phyloP scores from a whole-genome alignment of 768 basidiomycete species.

The Rhodotorula diobovata region DNA sequence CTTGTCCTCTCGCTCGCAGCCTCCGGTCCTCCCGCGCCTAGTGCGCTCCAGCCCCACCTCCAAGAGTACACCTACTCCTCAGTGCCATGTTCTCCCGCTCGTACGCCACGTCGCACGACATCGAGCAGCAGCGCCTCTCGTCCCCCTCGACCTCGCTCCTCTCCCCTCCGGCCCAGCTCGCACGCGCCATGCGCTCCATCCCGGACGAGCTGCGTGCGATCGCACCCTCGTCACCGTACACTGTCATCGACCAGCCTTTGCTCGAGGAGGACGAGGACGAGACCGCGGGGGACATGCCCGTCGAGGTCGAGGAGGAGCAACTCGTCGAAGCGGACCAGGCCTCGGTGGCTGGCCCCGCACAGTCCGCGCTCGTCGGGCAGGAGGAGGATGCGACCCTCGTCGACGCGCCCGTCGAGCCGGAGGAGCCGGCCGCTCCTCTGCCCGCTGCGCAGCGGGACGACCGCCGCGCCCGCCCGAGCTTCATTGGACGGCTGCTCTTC shows the following conservation, averaged over 20 bases:
- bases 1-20: background rate
- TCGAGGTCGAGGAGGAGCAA: background rate
- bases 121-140: slow-evolving; percentile 17
- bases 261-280: background rate
- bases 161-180: background rate
- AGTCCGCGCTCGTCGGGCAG: background rate
- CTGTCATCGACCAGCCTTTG: background rate
- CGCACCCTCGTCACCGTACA: background rate
- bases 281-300: background rate
- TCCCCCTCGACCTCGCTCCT: background rate
- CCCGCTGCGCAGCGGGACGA: background rate
- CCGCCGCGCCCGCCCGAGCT: background rate
- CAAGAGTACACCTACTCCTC: background rate
- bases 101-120: slow-evolving; percentile 6
- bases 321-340: background rate
- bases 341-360: no score
- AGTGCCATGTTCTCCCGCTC: slow-evolving; percentile 8
- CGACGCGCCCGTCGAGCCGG: background rate
- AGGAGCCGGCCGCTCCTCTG: background rate
- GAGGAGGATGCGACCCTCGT: background rate
- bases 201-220: slow-evolving; percentile 8
- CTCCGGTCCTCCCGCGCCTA: background rate
- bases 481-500: slow-evolving; percentile 22
- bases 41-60: no score
- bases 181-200: slow-evolving; percentile 2